Conservation (phyloP, 2,329 filamentous ascomycete species). For the Teratosphaeria nubilosa region DNA sequence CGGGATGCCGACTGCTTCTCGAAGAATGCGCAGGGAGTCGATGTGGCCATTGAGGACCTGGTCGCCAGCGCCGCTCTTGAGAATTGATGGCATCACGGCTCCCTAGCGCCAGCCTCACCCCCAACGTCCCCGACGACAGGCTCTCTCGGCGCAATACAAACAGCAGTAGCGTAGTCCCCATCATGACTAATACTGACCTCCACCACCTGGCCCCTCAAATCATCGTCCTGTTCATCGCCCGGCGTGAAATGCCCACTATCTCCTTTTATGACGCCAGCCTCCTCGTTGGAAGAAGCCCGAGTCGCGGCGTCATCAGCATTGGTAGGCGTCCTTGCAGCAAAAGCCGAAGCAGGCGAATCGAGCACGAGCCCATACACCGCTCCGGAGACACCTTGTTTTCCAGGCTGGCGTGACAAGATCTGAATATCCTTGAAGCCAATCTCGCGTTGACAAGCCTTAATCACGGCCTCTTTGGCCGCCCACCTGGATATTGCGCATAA, state of each 20-base stretch:
- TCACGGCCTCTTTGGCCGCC: slow-evolving; percentile 42
- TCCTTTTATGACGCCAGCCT: not conserved
- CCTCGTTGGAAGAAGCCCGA: not conserved
- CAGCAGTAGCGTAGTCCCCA: slow-evolving; percentile 65
- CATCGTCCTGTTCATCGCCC: slow-evolving; percentile 1
- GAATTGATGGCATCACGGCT: not conserved
- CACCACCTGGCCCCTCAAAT: slow-evolving; percentile 43
- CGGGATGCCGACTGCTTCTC: not conserved
- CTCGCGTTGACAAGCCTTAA: slow-evolving; percentile 30
- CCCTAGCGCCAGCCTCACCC: slow-evolving; percentile 16
- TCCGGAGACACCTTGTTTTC: slow-evolving; percentile 43
- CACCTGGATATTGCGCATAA: slow-evolving; percentile 25
- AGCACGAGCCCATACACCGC: slow-evolving; percentile 62
- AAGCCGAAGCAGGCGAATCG: slow-evolving; percentile 8
- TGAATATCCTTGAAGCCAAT: slow-evolving; percentile 30
- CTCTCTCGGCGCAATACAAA: slow-evolving; percentile 46
- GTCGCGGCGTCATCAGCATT: not conserved
- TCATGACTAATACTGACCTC: slow-evolving; percentile 81
- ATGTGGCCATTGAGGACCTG: too few species aligned
- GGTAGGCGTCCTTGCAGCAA: not conserved
- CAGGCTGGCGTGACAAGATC: slow-evolving; percentile 17
- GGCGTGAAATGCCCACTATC: not conserved
- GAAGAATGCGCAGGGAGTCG: not conserved
- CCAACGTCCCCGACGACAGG: slow-evolving; percentile 18
- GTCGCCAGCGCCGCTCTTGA: not conserved